These are phyloP conservation scores for Linum lewisii DNA, from an alignment of 345 rosid genomes.

Conservation along the genomic window DNA sequence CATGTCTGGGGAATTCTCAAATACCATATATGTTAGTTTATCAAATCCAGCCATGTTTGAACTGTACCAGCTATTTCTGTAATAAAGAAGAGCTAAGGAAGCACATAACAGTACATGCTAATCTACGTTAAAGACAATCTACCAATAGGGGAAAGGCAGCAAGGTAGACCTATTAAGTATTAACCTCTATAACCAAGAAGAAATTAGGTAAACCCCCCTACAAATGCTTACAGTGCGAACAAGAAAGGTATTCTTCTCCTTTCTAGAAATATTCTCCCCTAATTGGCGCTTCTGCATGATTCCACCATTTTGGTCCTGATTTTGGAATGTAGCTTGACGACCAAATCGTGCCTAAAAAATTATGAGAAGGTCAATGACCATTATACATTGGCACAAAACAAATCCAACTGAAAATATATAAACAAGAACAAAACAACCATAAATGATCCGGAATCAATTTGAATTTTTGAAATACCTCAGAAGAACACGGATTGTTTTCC, in stretches of 20 bases:
- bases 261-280: constrained; percentile 64
- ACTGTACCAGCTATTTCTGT: background rate
- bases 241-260: constrained; percentile 58
- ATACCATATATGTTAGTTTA: background rate
- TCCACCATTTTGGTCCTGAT: constrained; percentile 20
- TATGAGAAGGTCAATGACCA: background rate
- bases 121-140: background rate
- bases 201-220: background rate
- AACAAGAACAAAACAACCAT: background rate
- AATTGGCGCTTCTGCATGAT: constrained; percentile 25
- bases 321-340: constrained; percentile 8
- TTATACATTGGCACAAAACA: background rate
- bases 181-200: background rate
- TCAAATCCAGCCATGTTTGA: background rate
- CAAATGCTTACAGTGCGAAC: constrained; percentile 47
- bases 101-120: background rate
- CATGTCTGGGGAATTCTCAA: too few relatives aligned
- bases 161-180: too few relatives aligned
- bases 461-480: constrained; percentile 8
- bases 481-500: constrained; percentile 8
- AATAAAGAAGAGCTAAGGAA: background rate
- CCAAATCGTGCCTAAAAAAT: constrained; percentile 12
- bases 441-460: background rate
- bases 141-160: too few relatives aligned
- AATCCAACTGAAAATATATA: background rate